Percentiles rank a stretch among this genome's conserved stretches.
These are phyloP conservation scores for Alternaria sp. DNA, from an alignment of 2,329 filamentous ascomycete genomes.

Conservation along the genomic window DNA sequence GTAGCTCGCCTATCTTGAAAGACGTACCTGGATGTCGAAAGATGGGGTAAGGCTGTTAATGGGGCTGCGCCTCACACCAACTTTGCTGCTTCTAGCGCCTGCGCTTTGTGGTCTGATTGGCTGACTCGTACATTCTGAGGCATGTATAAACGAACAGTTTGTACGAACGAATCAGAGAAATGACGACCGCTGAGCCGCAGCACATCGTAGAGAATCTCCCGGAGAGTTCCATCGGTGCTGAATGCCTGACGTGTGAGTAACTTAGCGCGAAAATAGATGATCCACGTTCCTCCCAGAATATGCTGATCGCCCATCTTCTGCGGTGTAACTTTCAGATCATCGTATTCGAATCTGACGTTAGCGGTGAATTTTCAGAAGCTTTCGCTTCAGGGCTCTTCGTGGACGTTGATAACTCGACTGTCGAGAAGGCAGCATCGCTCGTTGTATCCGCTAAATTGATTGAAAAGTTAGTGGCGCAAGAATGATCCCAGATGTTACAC, in stretches of 20 bases:
- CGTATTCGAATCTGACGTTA: not conserved
- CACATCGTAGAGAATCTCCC: not conserved
- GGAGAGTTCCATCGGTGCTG: not conserved
- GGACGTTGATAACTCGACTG: not conserved
- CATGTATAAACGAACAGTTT: not conserved
- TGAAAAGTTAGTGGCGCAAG: not conserved
- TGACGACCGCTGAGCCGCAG: not conserved
- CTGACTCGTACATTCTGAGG: conserved; percentile 5
- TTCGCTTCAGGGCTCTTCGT: not conserved
- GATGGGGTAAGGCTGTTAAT: not conserved
- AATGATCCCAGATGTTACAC: not conserved
- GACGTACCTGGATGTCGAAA: not conserved
- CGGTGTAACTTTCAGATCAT: not conserved
- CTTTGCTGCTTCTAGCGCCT: not conserved
- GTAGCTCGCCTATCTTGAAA: not conserved
- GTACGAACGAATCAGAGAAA: not conserved
- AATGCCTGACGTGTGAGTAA: not conserved
- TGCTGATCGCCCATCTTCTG: not conserved
- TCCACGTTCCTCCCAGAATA: not conserved
- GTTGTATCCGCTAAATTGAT: not conserved
- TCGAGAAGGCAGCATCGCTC: not conserved
- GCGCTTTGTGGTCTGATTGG: conserved; percentile 5
- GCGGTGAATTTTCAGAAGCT: not conserved
- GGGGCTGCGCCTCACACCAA: not conserved
- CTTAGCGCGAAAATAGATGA: no score